A percentile compares a stretch with the other conserved stretches of the same genome.
Evolutionary conservation across 2,329 filamentous ascomycete species (phyloP).

Genomic region (Phyllachora maydis): DNA sequence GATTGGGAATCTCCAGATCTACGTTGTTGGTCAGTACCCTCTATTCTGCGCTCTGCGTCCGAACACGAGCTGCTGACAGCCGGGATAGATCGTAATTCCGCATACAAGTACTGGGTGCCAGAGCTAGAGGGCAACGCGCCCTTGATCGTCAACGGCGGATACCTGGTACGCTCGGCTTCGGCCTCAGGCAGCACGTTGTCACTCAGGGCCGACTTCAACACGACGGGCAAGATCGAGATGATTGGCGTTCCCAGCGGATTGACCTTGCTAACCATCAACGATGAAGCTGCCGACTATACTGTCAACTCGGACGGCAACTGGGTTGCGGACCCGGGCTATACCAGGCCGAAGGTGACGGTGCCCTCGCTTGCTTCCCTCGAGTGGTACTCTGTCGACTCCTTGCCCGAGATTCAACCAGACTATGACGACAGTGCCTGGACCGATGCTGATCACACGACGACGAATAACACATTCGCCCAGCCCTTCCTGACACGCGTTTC

Average conservation of each 20-base stretch:
- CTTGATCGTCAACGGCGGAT: slow-evolving; percentile 42
- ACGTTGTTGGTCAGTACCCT: slow-evolving; percentile 22
- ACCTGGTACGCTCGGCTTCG: slow-evolving; percentile 39
- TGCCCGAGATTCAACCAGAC: slow-evolving; percentile 41
- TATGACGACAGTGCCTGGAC: slow-evolving; percentile 56
- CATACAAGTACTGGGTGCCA: slow-evolving; percentile 50
- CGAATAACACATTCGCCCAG: slow-evolving; percentile 33
- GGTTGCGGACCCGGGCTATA: slow-evolving; percentile 22
- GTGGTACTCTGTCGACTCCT: slow-evolving; percentile 51
- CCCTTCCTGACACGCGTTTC: slow-evolving; percentile 40
- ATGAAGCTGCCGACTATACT: slow-evolving; percentile 13
- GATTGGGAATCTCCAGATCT: slow-evolving; percentile 17
- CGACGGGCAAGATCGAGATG: slow-evolving; percentile 45
- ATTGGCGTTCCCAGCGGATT: slow-evolving; percentile 35
- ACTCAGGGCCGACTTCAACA: slow-evolving; percentile 52
- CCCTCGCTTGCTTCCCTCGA: slow-evolving; percentile 34
- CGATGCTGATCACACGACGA: slow-evolving; percentile 30
- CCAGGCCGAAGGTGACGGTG: slow-evolving; percentile 25
- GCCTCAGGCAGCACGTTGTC: slow-evolving; percentile 33
- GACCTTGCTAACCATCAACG: slow-evolving; percentile 21
- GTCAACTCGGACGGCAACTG: slow-evolving; percentile 22
- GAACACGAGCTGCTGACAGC: not conserved
- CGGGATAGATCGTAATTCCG: slow-evolving; percentile 34
- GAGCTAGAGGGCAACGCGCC: slow-evolving; percentile 26
- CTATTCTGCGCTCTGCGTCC: not conserved